A percentile compares a stretch with the other conserved stretches of the same genome.
phyloP scores from a whole-genome alignment of 768 basidiomycete genomes.

The Boletus barrowsii region DNA sequence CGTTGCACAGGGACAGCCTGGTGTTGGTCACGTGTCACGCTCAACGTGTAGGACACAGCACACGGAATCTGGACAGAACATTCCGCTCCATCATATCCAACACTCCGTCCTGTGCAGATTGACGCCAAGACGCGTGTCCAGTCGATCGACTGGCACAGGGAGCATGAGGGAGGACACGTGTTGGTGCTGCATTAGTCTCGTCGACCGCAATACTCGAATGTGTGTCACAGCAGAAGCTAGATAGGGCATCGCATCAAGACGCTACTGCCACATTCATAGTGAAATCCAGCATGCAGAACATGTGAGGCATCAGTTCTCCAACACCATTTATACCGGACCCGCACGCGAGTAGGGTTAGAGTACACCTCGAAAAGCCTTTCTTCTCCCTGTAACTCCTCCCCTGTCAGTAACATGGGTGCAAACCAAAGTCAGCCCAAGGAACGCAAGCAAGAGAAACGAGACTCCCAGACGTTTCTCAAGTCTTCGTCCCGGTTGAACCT shows the following conservation, averaged over 20 bases:
- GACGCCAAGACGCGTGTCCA: constrained; percentile 5
- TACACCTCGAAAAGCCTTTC: neutral
- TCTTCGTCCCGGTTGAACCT: constrained; percentile 27
- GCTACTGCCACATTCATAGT: constrained; percentile 10
- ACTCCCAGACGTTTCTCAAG: constrained; percentile 25
- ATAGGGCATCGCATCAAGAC: constrained; percentile 18
- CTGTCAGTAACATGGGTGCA: constrained; percentile 22
- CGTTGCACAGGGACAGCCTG: too few relatives aligned
- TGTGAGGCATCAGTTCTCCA: constrained; percentile 19
- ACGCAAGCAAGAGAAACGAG: constrained; percentile 22
- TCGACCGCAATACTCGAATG: constrained; percentile 1
- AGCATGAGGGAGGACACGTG: constrained; percentile 11
- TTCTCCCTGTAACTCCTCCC: neutral
- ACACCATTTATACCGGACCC: constrained; percentile 20
- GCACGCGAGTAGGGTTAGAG: constrained; percentile 14
- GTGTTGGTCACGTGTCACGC: neutral
- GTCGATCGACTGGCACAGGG: neutral
- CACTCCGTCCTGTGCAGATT: constrained; percentile 7
- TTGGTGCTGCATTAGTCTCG: constrained; percentile 6
- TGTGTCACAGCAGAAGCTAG: constrained; percentile 14
- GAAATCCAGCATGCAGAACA: constrained; percentile 28
- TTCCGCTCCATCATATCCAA: constrained; percentile 1
- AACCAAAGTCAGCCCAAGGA: constrained; percentile 27
- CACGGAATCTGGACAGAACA: constrained; percentile 1
- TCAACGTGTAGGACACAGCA: constrained; percentile 6